Evolutionary conservation across 331 rosid genomes (phyloP).

Genomic region (Cucumis variabilis): DNA sequence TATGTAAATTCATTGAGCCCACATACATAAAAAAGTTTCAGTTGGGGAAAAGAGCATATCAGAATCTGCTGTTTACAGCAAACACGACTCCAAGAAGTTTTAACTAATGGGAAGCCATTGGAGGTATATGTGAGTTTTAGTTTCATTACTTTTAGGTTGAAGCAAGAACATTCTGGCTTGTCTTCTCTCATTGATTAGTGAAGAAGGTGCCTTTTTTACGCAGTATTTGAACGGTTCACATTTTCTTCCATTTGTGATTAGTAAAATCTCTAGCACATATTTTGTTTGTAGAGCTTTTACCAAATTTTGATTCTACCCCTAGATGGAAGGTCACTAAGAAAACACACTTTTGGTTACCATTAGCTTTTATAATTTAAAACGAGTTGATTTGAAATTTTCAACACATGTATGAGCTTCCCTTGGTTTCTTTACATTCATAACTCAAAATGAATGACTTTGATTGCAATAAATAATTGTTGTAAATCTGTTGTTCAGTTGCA

Average conservation of each 20-base stretch:
- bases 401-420: too few species aligned
- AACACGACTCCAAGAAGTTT: constrained; percentile 16
- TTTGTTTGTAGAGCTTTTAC: background rate
- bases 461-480: background rate
- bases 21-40: background rate
- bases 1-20: constrained; percentile 28
- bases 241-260: background rate
- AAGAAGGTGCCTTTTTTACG: background rate
- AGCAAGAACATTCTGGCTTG: constrained; percentile 15
- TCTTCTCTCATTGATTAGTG: background rate
- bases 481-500: too few species aligned
- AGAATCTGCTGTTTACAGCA: constrained; percentile 18
- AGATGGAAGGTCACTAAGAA: background rate
- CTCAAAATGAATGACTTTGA: background rate
- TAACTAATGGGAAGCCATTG: constrained; percentile 2
- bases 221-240: background rate
- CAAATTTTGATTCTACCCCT: background rate
- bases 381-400: too few species aligned
- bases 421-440: background rate
- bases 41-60: background rate
- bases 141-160: background rate
- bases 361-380: background rate
- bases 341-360: background rate
- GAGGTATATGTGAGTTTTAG: constrained; percentile 7
- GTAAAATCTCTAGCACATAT: background rate